Evolutionary conservation across 495 filamentous ascomycete species (phyloP).

Genomic region (Delitschia confertaspora): DNA sequence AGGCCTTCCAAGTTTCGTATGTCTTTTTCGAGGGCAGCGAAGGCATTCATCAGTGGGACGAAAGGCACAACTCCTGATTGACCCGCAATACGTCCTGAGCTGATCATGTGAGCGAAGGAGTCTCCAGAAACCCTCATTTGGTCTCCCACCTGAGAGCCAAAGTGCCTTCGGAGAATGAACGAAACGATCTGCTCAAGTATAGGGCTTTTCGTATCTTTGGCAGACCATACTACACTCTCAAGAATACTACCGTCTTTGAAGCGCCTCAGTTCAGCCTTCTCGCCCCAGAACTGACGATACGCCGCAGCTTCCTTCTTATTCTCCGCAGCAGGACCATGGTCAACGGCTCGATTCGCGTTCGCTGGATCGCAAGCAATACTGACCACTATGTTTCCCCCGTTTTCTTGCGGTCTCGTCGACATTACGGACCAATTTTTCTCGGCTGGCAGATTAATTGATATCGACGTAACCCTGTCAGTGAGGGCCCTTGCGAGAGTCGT

Average conservation of each 20-base stretch:
- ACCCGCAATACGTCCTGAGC: slow-evolving; percentile 23
- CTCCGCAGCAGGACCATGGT: slow-evolving; percentile 79
- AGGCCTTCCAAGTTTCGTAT: slow-evolving; percentile 66
- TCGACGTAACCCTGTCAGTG: slow-evolving; percentile 59
- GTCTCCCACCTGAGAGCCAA: slow-evolving; percentile 43
- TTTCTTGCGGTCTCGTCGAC: slow-evolving; percentile 13
- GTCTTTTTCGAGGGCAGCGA: slow-evolving; percentile 61
- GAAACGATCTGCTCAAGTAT: slow-evolving; percentile 72
- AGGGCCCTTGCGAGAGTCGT: slow-evolving; percentile 57
- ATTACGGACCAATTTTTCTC: slow-evolving; percentile 32
- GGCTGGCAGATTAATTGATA: slow-evolving; percentile 35
- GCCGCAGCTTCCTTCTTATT: slow-evolving; percentile 57
- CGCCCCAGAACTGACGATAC: slow-evolving; percentile 70
- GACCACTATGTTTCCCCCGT: slow-evolving; percentile 42
- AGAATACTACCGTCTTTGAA: slow-evolving; percentile 66
- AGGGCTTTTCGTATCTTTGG: slow-evolving; percentile 46
- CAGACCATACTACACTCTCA: slow-evolving; percentile 75
- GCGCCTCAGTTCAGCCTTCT: slow-evolving; percentile 62
- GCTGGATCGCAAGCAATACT: slow-evolving; percentile 63
- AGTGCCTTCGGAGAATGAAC: slow-evolving; percentile 61
- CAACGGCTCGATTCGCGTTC: slow-evolving; percentile 63
- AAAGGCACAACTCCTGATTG: slow-evolving; percentile 43
- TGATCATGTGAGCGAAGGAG: slow-evolving; percentile 49
- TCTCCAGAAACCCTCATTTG: slow-evolving; percentile 53
- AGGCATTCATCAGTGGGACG: slow-evolving; percentile 49